Evolutionary conservation across 768 basidiomycete genomes (phyloP).

Genomic region (Wakefieldia striispora): DNA sequence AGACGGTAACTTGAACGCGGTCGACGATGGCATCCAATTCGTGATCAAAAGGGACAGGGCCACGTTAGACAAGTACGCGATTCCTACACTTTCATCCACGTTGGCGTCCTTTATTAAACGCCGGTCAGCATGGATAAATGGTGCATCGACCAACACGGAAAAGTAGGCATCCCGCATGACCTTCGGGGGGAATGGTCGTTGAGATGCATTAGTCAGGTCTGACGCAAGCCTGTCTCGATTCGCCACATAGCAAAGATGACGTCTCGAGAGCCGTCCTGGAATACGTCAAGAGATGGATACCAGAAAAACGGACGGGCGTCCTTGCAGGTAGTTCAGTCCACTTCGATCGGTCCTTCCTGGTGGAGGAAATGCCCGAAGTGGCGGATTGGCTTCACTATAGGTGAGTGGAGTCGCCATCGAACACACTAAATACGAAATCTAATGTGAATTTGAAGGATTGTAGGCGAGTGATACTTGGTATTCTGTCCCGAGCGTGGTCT

Average conservation of each 20-base stretch:
- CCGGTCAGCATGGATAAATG: slow-evolving; percentile 76
- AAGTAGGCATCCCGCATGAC: slow-evolving; percentile 40
- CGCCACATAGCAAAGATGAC: slow-evolving; percentile 57
- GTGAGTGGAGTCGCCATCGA: slow-evolving; percentile 32
- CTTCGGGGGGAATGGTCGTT: neutral
- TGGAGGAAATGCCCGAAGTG: slow-evolving; percentile 77
- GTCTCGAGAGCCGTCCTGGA: slow-evolving; percentile 61
- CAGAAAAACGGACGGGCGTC: slow-evolving; percentile 55
- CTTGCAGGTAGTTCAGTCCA: slow-evolving; percentile 91
- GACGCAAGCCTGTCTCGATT: slow-evolving; percentile 73
- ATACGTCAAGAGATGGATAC: slow-evolving; percentile 88
- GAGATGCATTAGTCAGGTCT: slow-evolving; percentile 63
- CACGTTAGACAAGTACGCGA: slow-evolving; percentile 61
- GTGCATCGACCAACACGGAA: slow-evolving; percentile 81
- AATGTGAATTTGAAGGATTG: slow-evolving; percentile 45
- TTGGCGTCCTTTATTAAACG: neutral
- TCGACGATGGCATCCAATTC: slow-evolving; percentile 79
- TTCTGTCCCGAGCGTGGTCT: neutral
- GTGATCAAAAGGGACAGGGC: slow-evolving; percentile 72
- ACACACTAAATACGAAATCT: neutral
- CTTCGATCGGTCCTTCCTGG: slow-evolving; percentile 70
- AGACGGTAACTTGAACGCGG: slow-evolving; percentile 73
- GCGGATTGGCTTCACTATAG: slow-evolving; percentile 81
- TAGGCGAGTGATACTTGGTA: slow-evolving; percentile 49
- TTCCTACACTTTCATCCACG: neutral